Percentiles rank a stretch among this genome's conserved stretches.
These are phyloP conservation scores for Metschnikowia similis DNA, from an alignment of 805 yeast genomes.

Conservation along the genomic window DNA sequence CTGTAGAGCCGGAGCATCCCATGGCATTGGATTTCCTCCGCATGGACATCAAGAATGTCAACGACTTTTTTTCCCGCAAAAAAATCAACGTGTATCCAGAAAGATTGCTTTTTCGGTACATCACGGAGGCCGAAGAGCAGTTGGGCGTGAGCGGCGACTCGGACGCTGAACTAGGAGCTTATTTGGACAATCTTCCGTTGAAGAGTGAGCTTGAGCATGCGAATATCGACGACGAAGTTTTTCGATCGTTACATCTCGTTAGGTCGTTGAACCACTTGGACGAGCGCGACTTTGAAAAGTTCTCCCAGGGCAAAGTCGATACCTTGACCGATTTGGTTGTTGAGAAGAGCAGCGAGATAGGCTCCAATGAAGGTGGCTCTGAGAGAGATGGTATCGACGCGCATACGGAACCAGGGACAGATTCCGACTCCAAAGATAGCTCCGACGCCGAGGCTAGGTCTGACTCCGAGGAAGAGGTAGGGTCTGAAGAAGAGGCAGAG, in stretches of 20 bases:
- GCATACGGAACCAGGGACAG: too few species aligned
- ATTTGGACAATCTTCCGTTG: slow-evolving; percentile 51
- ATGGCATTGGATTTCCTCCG: slow-evolving; percentile 91
- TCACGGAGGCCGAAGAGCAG: slow-evolving; percentile 46
- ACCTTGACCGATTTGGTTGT: slow-evolving; percentile 61
- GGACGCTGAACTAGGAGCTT: slow-evolving; percentile 37
- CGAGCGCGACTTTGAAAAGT: slow-evolving; percentile 83
- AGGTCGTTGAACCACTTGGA: slow-evolving; percentile 79
- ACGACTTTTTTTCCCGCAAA: slow-evolving; percentile 72
- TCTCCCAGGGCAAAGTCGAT: slow-evolving; percentile 74
- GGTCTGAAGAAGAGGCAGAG: slow-evolving; percentile 28
- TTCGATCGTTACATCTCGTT: slow-evolving; percentile 74
- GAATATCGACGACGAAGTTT: slow-evolving; percentile 74
- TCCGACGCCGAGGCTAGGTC: too few species aligned
- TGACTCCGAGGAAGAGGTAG: slow-evolving; percentile 3
- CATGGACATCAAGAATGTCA: slow-evolving; percentile 96
- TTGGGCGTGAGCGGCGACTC: slow-evolving; percentile 37
- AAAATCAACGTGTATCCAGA: slow-evolving; percentile 79
- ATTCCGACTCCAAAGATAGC: too few species aligned
- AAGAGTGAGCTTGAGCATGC: slow-evolving; percentile 52
- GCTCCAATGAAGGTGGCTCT: slow-evolving; percentile 16
- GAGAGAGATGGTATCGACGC: slow-evolving; percentile 3
- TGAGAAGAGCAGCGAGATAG: not conserved
- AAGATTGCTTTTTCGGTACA: slow-evolving; percentile 72
- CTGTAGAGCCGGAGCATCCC: slow-evolving; percentile 97